Base-by-base conservation (phyloP, 2,329 filamentous ascomycete genomes). In the Cercospora brassicicola region DNA sequence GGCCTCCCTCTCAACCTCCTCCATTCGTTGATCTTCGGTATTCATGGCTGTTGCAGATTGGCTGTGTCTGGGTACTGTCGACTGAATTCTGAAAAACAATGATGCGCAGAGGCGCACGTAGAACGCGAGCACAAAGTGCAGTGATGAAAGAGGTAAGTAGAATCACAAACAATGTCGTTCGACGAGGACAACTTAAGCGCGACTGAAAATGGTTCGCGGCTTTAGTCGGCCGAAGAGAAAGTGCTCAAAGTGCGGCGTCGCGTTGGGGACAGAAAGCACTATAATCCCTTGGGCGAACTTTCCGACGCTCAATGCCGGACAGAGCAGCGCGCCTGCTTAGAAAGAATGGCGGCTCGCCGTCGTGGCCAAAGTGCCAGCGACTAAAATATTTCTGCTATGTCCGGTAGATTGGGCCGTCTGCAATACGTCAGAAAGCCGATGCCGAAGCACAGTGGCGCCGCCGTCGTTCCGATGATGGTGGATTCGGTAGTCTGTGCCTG, bases 1-100 rank as follows among this genome's bases (percentile, higher is more conserved):
- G 64, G 88, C 88, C 71, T 85, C 85, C 67, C 78, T 80, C 75
- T 90, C 88, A 42, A 85, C 85, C 36, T 79, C 81, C 69, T 81
- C 78, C 74, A 90, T 77, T 71, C 85, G 82, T 68, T 81, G 81
- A 76, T 90, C 87, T 73, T 87, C 80, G 67, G 82, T 79, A 76
- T 88, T 82, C 80, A 86, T 82, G 61, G 65, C 83, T 87, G 62
- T 86, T 13, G 82, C 62, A 59, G 15, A 28, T 59, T 39, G 28
- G 59, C 31, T 36, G 15, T 30, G 18, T 18, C 42, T 26, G 45
- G 31, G 26, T 65, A 18, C 36, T 65, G 63, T 59, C 56, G 56
- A 18, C 18, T 33, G n/a, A 3, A 36, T 57, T 20, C 18, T 1
- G 6, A 26, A 30, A 10, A 57, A 57, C 55, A 31, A 36, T 13